These are phyloP conservation scores for Ogataea kodamae DNA, from an alignment of 805 yeast genomes.

Conservation along the genomic window DNA sequence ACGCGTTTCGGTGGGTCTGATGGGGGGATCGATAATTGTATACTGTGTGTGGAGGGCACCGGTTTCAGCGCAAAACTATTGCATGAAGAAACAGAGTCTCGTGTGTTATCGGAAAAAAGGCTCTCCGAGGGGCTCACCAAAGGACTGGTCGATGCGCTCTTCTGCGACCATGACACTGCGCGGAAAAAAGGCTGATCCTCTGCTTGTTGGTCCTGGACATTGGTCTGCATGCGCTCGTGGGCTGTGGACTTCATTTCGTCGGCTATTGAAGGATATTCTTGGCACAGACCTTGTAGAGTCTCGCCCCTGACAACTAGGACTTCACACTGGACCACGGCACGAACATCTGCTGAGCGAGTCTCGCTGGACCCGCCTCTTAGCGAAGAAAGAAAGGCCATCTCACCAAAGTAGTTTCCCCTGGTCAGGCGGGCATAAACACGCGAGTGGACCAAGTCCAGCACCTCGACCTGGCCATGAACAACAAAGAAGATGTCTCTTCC, in stretches of 20 bases:
- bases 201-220: slow-evolving; percentile 22
- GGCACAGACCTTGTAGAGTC: slow-evolving; percentile 50
- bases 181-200: slow-evolving; percentile 17
- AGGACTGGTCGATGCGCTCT: background rate
- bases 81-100: slow-evolving; percentile 4
- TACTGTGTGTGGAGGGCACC: background rate
- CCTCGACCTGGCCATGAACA: slow-evolving; percentile 69
- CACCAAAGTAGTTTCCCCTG: slow-evolving; percentile 70
- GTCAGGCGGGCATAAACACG: slow-evolving; percentile 54
- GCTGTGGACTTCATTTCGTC: slow-evolving; percentile 63
- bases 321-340: slow-evolving; percentile 59
- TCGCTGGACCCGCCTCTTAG: slow-evolving; percentile 29
- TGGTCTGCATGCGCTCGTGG: slow-evolving; percentile 39
- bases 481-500: slow-evolving; percentile 68
- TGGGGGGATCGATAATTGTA: background rate
- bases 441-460: slow-evolving; percentile 40
- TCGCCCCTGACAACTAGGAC: slow-evolving; percentile 57
- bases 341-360: slow-evolving; percentile 57
- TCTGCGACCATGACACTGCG: slow-evolving; percentile 17
- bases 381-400: slow-evolving; percentile 62
- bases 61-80: too few species aligned
- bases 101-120: slow-evolving; percentile 7
- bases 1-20: background rate
- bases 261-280: slow-evolving; percentile 53
- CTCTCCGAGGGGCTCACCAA: slow-evolving; percentile 7